phyloP scores from a whole-genome alignment of 2,329 filamentous ascomycete species.

The Penicillium verrucosum region DNA sequence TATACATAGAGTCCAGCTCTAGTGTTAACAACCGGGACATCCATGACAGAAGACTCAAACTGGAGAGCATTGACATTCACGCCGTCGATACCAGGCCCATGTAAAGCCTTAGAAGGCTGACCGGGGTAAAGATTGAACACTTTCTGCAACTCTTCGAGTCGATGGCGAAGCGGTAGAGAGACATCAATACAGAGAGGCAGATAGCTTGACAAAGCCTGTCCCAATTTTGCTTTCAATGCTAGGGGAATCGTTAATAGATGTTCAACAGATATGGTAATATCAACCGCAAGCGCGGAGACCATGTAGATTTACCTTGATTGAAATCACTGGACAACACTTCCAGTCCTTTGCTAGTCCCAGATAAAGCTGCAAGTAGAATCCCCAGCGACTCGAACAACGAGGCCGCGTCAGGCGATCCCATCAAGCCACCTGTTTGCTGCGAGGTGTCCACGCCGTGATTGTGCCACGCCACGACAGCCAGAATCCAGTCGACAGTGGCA shows the following conservation, averaged over 20 bases:
- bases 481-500: slow-evolving; percentile 40
- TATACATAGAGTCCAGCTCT: slow-evolving; percentile 82
- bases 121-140: slow-evolving; percentile 43
- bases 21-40: slow-evolving; percentile 70
- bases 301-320: slow-evolving; percentile 30
- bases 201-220: slow-evolving; percentile 40
- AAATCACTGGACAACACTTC: slow-evolving; percentile 35
- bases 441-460: slow-evolving; percentile 24
- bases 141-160: slow-evolving; percentile 42
- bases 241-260: slow-evolving; percentile 6
- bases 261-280: neutral
- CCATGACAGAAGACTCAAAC: slow-evolving; percentile 54
- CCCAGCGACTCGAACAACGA: slow-evolving; percentile 44
- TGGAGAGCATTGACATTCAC: slow-evolving; percentile 50
- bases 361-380: slow-evolving; percentile 40
- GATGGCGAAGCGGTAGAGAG: slow-evolving; percentile 38
- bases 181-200: slow-evolving; percentile 41
- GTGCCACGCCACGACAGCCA: slow-evolving; percentile 37
- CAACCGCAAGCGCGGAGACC: neutral
- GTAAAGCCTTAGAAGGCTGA: slow-evolving; percentile 41
- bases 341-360: slow-evolving; percentile 36
- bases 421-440: slow-evolving; percentile 30
- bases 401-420: slow-evolving; percentile 38
- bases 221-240: slow-evolving; percentile 38
- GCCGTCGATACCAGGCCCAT: slow-evolving; percentile 42